phyloP scores from a whole-genome alignment of 768 basidiomycete species.

The Xanthoconium purpureum region DNA sequence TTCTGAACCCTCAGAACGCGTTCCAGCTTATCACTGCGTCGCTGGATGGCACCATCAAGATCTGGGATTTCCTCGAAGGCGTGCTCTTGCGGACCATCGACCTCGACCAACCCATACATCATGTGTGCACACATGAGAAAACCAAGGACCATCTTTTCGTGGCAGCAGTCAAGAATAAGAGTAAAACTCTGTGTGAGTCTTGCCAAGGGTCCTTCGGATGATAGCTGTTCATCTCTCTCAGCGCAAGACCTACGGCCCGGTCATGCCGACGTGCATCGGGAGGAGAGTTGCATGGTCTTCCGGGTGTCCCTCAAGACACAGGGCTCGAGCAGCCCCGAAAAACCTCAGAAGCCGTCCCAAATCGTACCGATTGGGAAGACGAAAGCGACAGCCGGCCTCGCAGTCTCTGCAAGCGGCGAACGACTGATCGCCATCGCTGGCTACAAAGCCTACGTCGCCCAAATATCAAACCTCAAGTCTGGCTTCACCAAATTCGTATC shows the following conservation, averaged over 20 bases:
- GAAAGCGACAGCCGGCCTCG: conserved; percentile 57
- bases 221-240: conserved; percentile 4
- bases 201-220: neutral
- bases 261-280: conserved; percentile 25
- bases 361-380: conserved; percentile 65
- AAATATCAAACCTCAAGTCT: conserved; percentile 50
- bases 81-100: conserved; percentile 71
- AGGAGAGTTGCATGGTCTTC: conserved; percentile 49
- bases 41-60: conserved; percentile 74
- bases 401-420: conserved; percentile 70
- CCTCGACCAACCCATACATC: conserved; percentile 64
- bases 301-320: conserved; percentile 56
- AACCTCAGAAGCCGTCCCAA: conserved; percentile 46
- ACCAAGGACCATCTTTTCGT: conserved; percentile 72
- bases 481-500: conserved; percentile 84
- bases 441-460: conserved; percentile 74
- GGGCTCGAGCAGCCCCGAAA: conserved; percentile 38
- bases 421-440: conserved; percentile 77
- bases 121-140: conserved; percentile 66
- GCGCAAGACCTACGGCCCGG: conserved; percentile 6
- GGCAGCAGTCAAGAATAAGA: conserved; percentile 50
- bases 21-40: conserved; percentile 89
- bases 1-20: conserved; percentile 80
- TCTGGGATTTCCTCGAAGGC: conserved; percentile 95
- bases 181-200: conserved; percentile 27